Evolutionary conservation across 345 rosid species (phyloP), one percentile per base, ranked within the genome.

Genomic region (Melaleuca alternifolia): DNA sequence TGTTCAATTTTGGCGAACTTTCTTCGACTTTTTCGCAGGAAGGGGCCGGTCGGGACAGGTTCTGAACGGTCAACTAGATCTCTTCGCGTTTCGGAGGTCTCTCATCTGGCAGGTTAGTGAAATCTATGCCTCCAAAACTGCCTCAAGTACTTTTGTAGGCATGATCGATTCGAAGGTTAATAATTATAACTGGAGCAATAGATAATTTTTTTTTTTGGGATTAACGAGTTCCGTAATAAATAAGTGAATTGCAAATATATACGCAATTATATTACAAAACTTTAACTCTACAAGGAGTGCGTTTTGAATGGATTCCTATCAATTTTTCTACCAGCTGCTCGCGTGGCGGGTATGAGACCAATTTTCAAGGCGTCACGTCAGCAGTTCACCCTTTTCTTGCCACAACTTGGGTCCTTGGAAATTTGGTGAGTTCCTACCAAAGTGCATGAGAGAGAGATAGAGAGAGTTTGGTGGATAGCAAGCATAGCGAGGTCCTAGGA

Each of bases 141-240:
- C 24, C 6, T 65, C 10, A 12, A 33, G 24, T 9, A 65, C 33
- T 33, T 1, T 24, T 2, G 46, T 18, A 16, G 11, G 79, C 11
- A 9, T 16, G 79, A 1, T 33, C 41, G 24, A 65, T 33, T 18
- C 6, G 11, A 18, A 10, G 21, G 24, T 33, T 33, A 14, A 33
- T 33, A 5, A 33, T 33, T 65, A 33, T 18, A 1, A 2, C 7
- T 4, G 3, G 26, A 54, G 59, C 18, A 53, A 53, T 26, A 41
- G 41, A 41, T 41, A 41, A 5, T 21, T 0, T 54, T 54, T 53
- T 53, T 6, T 56, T 24, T 57, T 57, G 26, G 12, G 1, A 61
- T 14, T 28, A 28, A 61, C 1, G 2, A 15, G 23, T 4, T 30
- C 23, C 11, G 1, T 15, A 30, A 6, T 0, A 0, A 2, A 30